These are phyloP conservation scores for Brassica cretica DNA, from an alignment of 345 rosid genomes.

Conservation along the genomic window DNA sequence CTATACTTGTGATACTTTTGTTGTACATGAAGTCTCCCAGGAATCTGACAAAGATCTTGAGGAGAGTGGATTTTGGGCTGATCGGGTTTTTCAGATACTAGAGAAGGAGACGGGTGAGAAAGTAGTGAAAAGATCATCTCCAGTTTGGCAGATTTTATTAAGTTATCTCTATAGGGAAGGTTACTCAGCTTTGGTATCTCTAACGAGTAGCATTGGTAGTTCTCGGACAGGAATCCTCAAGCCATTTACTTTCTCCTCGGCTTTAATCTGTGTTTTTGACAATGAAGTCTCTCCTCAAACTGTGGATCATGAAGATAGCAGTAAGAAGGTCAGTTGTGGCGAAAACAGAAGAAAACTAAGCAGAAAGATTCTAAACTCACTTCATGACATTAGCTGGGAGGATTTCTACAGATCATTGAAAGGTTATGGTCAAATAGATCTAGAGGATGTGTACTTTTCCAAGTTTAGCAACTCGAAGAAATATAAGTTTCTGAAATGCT, in stretches of 20 bases:
- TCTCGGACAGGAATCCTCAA: constrained; percentile 60
- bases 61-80: constrained; percentile 54
- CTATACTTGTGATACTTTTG: constrained; percentile 44
- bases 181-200: constrained; percentile 62
- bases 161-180: constrained; percentile 73
- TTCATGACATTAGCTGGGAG: constrained; percentile 57
- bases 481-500: constrained; percentile 81
- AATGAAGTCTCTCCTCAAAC: constrained; percentile 35
- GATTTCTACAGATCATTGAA: constrained; percentile 57
- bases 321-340: constrained; percentile 14
- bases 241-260: constrained; percentile 73
- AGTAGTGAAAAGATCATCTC: constrained; percentile 45
- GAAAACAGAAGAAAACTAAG: constrained; percentile 44
- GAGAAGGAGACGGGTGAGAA: constrained; percentile 54
- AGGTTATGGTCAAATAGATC: constrained; percentile 48
- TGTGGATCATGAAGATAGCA: constrained; percentile 29
- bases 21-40: constrained; percentile 47
- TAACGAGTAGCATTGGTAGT: constrained; percentile 50
- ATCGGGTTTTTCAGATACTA: constrained; percentile 57
- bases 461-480: constrained; percentile 66
- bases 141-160: constrained; percentile 72
- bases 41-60: constrained; percentile 28
- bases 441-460: constrained; percentile 62
- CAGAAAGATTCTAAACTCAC: constrained; percentile 38
- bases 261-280: constrained; percentile 49